phyloP scores from a whole-genome alignment of 768 basidiomycete genomes.

The Agaricus blazei region DNA sequence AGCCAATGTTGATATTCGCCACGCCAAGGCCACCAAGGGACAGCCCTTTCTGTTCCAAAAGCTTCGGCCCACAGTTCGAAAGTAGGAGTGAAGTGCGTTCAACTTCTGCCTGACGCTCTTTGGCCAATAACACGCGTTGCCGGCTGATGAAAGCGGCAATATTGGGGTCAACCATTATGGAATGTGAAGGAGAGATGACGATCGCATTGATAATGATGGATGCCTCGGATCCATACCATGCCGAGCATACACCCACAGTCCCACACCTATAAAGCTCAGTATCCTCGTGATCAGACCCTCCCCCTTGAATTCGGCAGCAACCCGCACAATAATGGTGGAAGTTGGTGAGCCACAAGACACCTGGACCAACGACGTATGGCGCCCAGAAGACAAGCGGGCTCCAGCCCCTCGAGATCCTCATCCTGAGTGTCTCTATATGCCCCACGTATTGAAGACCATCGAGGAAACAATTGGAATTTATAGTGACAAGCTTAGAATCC shows the following conservation, averaged over 20 bases:
- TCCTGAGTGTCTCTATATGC: slow-evolving; percentile 37
- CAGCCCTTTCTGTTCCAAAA: slow-evolving; percentile 87
- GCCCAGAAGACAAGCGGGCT: slow-evolving; percentile 30
- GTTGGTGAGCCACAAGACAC: background rate
- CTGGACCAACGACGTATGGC: slow-evolving; percentile 31
- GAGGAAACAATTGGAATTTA: slow-evolving; percentile 48
- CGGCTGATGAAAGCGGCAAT: slow-evolving; percentile 59
- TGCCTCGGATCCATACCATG: too few species aligned
- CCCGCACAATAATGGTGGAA: background rate
- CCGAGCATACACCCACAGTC: too few species aligned
- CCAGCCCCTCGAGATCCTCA: slow-evolving; percentile 28
- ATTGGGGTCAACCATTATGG: slow-evolving; percentile 28
- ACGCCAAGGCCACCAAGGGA: slow-evolving; percentile 72
- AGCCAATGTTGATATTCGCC: slow-evolving; percentile 69
- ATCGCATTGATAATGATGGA: background rate
- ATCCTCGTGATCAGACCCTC: too few species aligned
- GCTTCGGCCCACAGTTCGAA: slow-evolving; percentile 75
- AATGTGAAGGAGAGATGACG: background rate
- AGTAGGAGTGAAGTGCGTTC: slow-evolving; percentile 73
- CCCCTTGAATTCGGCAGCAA: too few species aligned
- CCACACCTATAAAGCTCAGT: too few species aligned
- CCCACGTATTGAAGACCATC: slow-evolving; percentile 56
- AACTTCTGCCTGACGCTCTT: slow-evolving; percentile 82
- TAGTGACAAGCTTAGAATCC: slow-evolving; percentile 45
- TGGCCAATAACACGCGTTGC: slow-evolving; percentile 59